These are phyloP conservation scores for Moelleriella libera DNA, from an alignment of 2,329 filamentous ascomycete species.

Conservation along the genomic window DNA sequence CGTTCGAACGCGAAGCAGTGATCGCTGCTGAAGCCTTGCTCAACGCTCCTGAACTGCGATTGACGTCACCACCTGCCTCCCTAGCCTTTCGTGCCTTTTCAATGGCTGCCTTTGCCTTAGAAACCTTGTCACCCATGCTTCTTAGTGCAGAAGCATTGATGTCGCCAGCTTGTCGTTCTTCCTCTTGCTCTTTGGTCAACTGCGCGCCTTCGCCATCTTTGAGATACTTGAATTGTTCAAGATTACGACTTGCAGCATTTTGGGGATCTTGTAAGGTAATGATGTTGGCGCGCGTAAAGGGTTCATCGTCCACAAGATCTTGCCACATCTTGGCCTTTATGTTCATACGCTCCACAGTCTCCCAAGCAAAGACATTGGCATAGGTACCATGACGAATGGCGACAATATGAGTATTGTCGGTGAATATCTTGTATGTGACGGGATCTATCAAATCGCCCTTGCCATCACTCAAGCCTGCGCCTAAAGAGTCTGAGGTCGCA, in stretches of 20 bases:
- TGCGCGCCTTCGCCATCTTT: constrained; percentile 63
- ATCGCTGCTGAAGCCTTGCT: constrained; percentile 16
- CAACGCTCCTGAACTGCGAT: constrained; percentile 33
- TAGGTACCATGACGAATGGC: constrained; percentile 67
- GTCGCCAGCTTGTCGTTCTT: constrained; percentile 47
- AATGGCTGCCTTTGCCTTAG: constrained; percentile 87
- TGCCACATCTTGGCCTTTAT: constrained; percentile 94
- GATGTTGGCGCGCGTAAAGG: constrained; percentile 81
- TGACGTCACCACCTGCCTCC: constrained; percentile 42
- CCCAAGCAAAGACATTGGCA: constrained; percentile 92
- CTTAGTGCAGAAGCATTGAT: constrained; percentile 75
- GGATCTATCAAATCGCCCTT: constrained; percentile 83
- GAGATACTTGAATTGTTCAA: constrained; percentile 80
- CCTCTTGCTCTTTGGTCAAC: constrained; percentile 55
- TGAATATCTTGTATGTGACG: constrained; percentile 94
- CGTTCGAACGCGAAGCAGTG: constrained; percentile 1
- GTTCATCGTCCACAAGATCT: constrained; percentile 75
- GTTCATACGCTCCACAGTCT: constrained; percentile 89
- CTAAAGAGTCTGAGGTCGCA: constrained; percentile 46
- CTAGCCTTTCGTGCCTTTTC: constrained; percentile 72
- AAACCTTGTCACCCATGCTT: constrained; percentile 64
- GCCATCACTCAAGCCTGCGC: constrained; percentile 33
- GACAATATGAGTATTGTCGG: constrained; percentile 94
- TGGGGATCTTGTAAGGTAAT: constrained; percentile 95
- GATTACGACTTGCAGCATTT: constrained; percentile 67